Evolutionary conservation across 768 basidiomycete genomes (phyloP), one percentile per base, ranked within the genome.

Genomic region (Suillus subaureus): DNA sequence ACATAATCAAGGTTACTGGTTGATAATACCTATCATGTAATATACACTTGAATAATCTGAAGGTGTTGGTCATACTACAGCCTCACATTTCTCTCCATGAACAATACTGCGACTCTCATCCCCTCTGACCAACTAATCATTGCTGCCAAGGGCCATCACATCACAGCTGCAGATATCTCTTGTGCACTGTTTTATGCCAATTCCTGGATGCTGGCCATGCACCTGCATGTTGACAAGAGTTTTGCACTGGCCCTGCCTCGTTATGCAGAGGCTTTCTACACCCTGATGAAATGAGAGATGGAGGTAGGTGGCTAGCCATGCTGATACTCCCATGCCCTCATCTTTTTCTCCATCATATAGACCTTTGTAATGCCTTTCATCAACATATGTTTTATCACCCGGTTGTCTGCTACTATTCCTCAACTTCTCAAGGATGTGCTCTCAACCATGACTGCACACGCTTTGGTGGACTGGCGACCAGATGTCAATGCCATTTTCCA

Each of bases 131-230:
- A 33, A 33, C 33, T 33, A 33, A 6, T 33, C 33, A 33, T 33
- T 33, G 33, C 33, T 5, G 33, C 33, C 3, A 33, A 33, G 33
- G 33, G 33, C 33, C 33, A 49, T 49, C 47, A 26, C 4, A 49
- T 49, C 47, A 49, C 47, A 23, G 47, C 47, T 49, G 47, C 23
- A 23, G 47, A 49, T 49, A 49, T 49, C 47, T 49, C 47, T 49
- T 23, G 5, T 12, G 23, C 47, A n/a, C 23, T 49, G 23, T 49
- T 49, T 23, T 49, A 49, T 49, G 47, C 47, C 23, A 49, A 49
- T 49, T 49, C 47, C 23, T 12, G 23, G 23, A 13, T 49, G 47
- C 23, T 49, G 47, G 47, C 47, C 47, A 49, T 49, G 47, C 23
- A 12, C 47, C 47, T 49, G 23, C 0, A 49, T 26, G 23, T 49